Percentiles rank a stretch among this genome's conserved stretches.
These are phyloP conservation scores for Cladosporium phlei DNA, from an alignment of 2,329 filamentous ascomycete species.

Conservation along the genomic window DNA sequence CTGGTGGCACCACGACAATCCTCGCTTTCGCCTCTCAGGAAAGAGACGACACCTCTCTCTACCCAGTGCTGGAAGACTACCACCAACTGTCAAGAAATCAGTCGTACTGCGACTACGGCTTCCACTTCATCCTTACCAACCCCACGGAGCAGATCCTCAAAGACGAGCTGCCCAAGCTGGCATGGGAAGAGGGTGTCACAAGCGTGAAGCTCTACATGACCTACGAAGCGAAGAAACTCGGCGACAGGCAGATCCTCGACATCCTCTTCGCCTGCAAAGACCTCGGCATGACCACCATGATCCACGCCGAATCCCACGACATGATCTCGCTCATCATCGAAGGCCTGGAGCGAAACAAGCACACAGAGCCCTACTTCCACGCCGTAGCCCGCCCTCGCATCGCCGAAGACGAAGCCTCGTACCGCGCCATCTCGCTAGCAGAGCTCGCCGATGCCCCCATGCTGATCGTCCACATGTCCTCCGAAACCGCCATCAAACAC, in stretches of 20 bases:
- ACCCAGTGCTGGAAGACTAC: constrained; percentile 45
- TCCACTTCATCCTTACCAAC: constrained; percentile 50
- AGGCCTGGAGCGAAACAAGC: constrained; percentile 37
- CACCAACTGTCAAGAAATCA: constrained; percentile 42
- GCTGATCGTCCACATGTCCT: constrained; percentile 51
- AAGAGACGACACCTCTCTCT: constrained; percentile 42
- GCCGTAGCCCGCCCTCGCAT: constrained; percentile 42
- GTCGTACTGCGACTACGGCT: constrained; percentile 54
- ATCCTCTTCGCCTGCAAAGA: constrained; percentile 46
- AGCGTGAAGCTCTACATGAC: constrained; percentile 53
- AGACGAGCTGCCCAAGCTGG: constrained; percentile 40
- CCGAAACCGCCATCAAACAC: constrained; percentile 31
- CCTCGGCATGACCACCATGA: constrained; percentile 46
- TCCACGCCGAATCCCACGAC: constrained; percentile 47
- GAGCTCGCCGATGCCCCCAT: constrained; percentile 49
- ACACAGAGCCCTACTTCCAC: constrained; percentile 43
- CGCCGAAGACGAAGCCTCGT: constrained; percentile 47
- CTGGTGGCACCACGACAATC: constrained; percentile 56
- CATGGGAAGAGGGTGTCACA: constrained; percentile 41
- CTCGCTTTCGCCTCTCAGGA: constrained; percentile 54
- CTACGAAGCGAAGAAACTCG: constrained; percentile 47
- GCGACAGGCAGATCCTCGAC: constrained; percentile 47
- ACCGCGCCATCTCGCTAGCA: constrained; percentile 48
- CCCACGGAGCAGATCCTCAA: constrained; percentile 38
- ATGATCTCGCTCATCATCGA: constrained; percentile 43